Evolutionary conservation across 108 stramenopile genomes (phyloP), one percentile per base, ranked within the genome.

Genomic region (Cyclotella kingstonii): DNA sequence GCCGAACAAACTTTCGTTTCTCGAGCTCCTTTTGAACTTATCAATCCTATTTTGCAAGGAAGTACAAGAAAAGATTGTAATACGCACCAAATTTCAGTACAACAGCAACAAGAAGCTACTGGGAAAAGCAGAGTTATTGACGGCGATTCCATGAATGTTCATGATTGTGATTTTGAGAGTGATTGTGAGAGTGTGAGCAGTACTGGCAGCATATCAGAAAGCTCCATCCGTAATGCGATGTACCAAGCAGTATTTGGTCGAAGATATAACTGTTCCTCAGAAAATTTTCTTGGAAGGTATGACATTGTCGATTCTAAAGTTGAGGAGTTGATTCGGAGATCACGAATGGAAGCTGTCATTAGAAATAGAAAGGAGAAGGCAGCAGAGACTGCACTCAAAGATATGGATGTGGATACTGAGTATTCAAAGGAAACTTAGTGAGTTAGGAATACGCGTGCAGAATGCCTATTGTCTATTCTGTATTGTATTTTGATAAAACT

Each of bases 201-300:
- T 23, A 46, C 57, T 36, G 53, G 18, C 10, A 54, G 53, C 21
- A 43, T 69, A 25, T 72, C 70, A 4, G 70, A 72, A 26, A 22
- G 39, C 22, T 72, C 70, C 40, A 63, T 72, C 21, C 70, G 46
- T 29, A 54, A 63, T 31, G 60, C 70, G 0, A 72, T 72, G 70
- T 72, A 72, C 49, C 62, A 72, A 25, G 39, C 58, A 25, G 70
- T 72, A 12, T 72, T 72, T 51, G 70, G 70, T 15, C 48, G 70
- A 33, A 36, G 46, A 54, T 51, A 42, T 0, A 17, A 22, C 9
- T 54, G 12, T 9, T 59, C 56, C 2, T 15, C 51, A 10, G 23
- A 39, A 8, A 41, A 29, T 41, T 31, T 42, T 26, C 19, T n/a
- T 1, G 30, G 53, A 0, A 34, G 23, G 9, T 71, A 63, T 55